Base-by-base conservation (phyloP, 1,139 yeast genomes). In the Entelexis paramagnoliae region DNA sequence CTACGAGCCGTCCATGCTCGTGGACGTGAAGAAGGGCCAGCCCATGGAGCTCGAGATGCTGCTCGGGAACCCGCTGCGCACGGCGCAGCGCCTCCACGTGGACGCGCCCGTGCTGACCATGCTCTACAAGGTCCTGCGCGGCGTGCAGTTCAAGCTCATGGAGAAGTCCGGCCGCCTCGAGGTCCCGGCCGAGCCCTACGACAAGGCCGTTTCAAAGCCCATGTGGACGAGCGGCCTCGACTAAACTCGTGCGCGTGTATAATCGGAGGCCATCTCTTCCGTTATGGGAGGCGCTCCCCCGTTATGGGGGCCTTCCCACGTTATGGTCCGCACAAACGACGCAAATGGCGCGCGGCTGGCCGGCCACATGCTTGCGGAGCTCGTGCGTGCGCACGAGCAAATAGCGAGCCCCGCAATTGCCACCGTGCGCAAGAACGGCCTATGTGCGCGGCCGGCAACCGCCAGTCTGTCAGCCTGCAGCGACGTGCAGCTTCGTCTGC, bases 1-100 rank as follows among this genome's bases (percentile, higher is more conserved):
- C 68, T 82, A 80, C 63, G 68, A 75, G 38, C 91, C 91, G 0
- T 81, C 88, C 19, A 83, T 82, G 88, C 74, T 79, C 58, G 79
- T 83, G 14, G 94, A 83, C 64, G 71, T 75, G 30, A 74, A 83
- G 54, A 81, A 82, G 65, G 79, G 79, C 20, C 83, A 82, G 60
- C 79, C 80, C 53, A 74, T 83, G 62, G 94, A 85, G 65, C 68
- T 81, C 50, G 88, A 83, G 62, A 79, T 78, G 22, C 80, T 85
- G 56, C 68, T 83, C 51, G 89, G 91, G 2, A 83, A 80, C 62
- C 87, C 91, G 0, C 66, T 85, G 57, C 72, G 72, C 41, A 69
- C 79, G 48, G 91, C 88, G 1, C 64, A 70, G 46, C 70, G 70
- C 51, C 74, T 78, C 55, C 72, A 73, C 3, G 77, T 84, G n/a